phyloP scores from a whole-genome alignment of 2,329 filamentous ascomycete genomes.

The Colletotrichum magnum region DNA sequence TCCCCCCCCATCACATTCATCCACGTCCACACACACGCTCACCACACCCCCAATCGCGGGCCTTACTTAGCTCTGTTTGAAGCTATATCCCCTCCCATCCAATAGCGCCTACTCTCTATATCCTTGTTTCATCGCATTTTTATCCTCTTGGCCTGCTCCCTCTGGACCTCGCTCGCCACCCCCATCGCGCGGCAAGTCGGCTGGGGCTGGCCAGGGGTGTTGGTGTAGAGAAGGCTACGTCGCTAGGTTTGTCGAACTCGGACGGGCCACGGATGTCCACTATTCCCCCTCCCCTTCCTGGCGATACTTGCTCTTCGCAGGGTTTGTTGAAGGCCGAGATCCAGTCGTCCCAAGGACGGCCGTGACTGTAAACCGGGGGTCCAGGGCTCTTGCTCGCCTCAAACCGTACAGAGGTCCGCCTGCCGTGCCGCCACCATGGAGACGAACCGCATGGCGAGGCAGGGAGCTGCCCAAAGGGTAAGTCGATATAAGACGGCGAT shows the following conservation, averaged over 20 bases:
- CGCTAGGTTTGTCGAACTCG: constrained; percentile 38
- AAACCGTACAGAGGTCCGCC: constrained; percentile 28
- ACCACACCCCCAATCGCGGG: constrained; percentile 17
- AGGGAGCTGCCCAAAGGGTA: constrained; percentile 36
- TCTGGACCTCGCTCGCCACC: constrained; percentile 23
- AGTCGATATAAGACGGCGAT: constrained; percentile 41
- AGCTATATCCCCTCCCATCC: constrained; percentile 38
- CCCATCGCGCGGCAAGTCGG: constrained; percentile 23
- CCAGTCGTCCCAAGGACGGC: constrained; percentile 23
- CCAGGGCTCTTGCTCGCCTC: constrained; percentile 29
- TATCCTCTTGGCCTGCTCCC: constrained; percentile 3
- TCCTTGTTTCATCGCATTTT: constrained; percentile 42
- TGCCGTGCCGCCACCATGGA: constrained; percentile 36
- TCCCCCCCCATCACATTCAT: constrained; percentile 18
- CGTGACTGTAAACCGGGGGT: constrained; percentile 22
- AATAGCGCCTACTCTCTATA: constrained; percentile 34
- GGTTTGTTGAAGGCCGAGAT: constrained; percentile 28
- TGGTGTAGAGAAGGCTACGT: constrained; percentile 12
- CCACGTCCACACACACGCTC: background rate
- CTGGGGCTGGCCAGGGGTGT: constrained; percentile 20
- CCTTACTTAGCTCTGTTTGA: constrained; percentile 37
- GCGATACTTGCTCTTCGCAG: constrained; percentile 2
- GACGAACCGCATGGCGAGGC: constrained; percentile 31
- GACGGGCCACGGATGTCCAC: constrained; percentile 38
- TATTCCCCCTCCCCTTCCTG: constrained; percentile 19